A percentile compares a stretch with the other conserved stretches of the same genome.
Evolutionary conservation across 2,329 filamentous ascomycete genomes (phyloP).

Genomic region (Gnomoniopsis sp.): DNA sequence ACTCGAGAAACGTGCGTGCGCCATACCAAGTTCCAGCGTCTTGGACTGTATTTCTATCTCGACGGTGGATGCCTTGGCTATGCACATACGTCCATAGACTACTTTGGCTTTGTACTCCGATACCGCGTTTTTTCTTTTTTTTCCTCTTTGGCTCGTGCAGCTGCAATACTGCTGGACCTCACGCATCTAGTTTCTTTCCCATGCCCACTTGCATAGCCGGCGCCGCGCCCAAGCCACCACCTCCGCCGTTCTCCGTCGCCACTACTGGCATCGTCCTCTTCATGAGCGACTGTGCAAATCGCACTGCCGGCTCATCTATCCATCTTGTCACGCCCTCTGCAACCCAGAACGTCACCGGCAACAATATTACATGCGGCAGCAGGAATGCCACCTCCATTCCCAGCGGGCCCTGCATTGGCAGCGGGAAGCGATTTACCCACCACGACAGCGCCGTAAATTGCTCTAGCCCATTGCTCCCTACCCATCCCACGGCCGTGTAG

Average conservation of each 20-base stretch:
- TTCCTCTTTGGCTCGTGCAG: neutral
- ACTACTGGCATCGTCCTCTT: slow-evolving; percentile 34
- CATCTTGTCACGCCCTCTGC: slow-evolving; percentile 54
- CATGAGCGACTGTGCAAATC: slow-evolving; percentile 56
- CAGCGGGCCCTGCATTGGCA: slow-evolving; percentile 53
- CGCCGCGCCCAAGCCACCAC: neutral
- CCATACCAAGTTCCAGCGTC: no score
- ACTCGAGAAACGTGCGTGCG: no score
- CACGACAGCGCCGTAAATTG: slow-evolving; percentile 48
- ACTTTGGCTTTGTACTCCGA: no score
- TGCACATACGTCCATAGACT: no score
- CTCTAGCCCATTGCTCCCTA: slow-evolving; percentile 40
- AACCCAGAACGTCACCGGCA: slow-evolving; percentile 57
- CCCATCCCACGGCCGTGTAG: slow-evolving; percentile 59
- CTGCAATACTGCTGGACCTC: neutral
- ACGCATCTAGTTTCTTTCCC: slow-evolving; percentile 11
- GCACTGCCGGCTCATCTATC: slow-evolving; percentile 60
- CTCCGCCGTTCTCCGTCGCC: neutral
- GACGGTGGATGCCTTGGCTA: no score
- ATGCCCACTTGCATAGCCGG: neutral
- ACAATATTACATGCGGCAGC: slow-evolving; percentile 54
- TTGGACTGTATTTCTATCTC: no score
- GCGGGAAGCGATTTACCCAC: slow-evolving; percentile 55
- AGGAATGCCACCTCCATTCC: slow-evolving; percentile 61
- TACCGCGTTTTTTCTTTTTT: no score